Conservation (phyloP, 2,329 filamentous ascomycete species). For the Cytospora paraplurivora region DNA sequence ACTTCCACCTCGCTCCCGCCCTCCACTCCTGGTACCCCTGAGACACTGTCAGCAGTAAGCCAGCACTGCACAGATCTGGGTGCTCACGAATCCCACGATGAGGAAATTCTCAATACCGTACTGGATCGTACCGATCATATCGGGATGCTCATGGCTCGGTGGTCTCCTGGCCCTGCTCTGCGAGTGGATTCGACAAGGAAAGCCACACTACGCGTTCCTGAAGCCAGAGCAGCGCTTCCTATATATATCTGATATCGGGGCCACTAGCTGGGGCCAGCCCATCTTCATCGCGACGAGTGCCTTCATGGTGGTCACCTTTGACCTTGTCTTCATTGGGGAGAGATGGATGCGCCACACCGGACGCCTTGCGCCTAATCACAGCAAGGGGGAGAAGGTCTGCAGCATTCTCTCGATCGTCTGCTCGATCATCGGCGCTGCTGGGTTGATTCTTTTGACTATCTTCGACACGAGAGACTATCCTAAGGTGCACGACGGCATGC, state of each 20-base stretch:
- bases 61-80: not conserved
- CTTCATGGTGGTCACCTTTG: conserved; percentile 73
- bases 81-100: not conserved
- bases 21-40: too few species aligned
- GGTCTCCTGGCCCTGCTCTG: conserved; percentile 22
- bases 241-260: conserved; percentile 67
- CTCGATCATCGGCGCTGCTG: conserved; percentile 70
- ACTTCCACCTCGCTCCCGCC: too few species aligned
- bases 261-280: conserved; percentile 61
- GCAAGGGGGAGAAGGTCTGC: conserved; percentile 60
- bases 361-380: conserved; percentile 70
- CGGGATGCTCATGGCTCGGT: conserved; percentile 23
- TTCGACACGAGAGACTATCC: conserved; percentile 73
- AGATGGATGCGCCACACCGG: conserved; percentile 78
- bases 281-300: conserved; percentile 71
- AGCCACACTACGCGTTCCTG: conserved; percentile 58
- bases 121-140: conserved; percentile 19
- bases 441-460: conserved; percentile 76
- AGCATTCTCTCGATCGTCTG: conserved; percentile 60
- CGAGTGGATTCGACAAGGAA: conserved; percentile 14
- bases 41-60: not conserved
- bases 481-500: conserved; percentile 68
- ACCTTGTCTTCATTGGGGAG: conserved; percentile 74
- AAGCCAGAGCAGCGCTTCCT: conserved; percentile 56
- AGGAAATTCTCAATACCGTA: not conserved